Evolutionary conservation across 2,329 filamentous ascomycete species (phyloP), one percentile per base, ranked within the genome.

Genomic region (Paecilomyces formosus): DNA sequence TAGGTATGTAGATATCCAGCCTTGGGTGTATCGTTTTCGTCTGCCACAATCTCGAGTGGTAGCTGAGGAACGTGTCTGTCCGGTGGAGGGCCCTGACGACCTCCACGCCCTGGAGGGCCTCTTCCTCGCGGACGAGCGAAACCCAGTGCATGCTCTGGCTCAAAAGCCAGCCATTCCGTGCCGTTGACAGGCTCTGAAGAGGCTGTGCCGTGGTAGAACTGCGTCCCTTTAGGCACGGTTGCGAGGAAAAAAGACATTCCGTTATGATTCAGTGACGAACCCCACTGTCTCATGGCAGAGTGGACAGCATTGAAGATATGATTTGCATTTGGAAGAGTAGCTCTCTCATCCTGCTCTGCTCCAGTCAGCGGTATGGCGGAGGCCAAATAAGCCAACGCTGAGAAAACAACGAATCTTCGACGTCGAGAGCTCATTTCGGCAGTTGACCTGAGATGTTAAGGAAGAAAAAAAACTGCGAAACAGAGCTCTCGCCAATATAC

Each of bases 281-380:
- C 88, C 83, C 86, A 92, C 76, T 91, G 87, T 45, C 88, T 81
- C 77, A 88, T 85, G 0, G 87, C 86, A 8, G 85, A 85, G 63
- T 90, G 85, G 18, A 91, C 76, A n/a, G 86, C 81, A 67, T 91
- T 91, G 80, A 91, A 91, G 58, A 91, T 83, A 60, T 83, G 80
- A 63, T 84, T 81, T 7, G 83, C 84, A 69, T 88, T 87, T 15
- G 50, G 50, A 52, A 22, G 35, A 18, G 6, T 8, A 45, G 15
- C n/a, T 45, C 35, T 8, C n/a, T 45, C 35, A 45, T 45, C 13
- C 13, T 8, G 15, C 15, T 45, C 35, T 18, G 35, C 35, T 45
- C 35, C 35, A 4, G 35, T 18, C 15, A 45, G 35, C 15, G 35
- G 35, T 45, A 45, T 45, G 8, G 35, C n/a, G 35, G 35, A n/a